These are phyloP conservation scores for Coemansia sp. DNA, from an alignment of 192 early-diverging fungal species.

Conservation along the genomic window DNA sequence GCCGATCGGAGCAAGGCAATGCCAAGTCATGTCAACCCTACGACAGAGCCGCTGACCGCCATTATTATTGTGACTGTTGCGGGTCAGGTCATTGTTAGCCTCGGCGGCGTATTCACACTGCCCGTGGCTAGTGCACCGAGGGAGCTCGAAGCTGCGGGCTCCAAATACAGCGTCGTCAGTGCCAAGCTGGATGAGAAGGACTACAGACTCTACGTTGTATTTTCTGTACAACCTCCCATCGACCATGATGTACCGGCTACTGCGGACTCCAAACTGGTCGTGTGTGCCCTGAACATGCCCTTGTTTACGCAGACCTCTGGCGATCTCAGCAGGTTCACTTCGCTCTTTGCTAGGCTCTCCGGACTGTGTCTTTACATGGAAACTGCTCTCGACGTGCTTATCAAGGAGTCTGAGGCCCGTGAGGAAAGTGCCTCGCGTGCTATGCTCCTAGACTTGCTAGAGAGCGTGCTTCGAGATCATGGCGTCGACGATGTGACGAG, in stretches of 20 bases:
- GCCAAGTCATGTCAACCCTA: slow-evolving; percentile 25
- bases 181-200: slow-evolving; percentile 20
- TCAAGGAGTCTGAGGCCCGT: slow-evolving; percentile 26
- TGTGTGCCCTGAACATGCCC: slow-evolving; percentile 24
- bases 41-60: slow-evolving; percentile 20
- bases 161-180: neutral
- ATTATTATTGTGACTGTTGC: slow-evolving; percentile 19
- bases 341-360: slow-evolving; percentile 33
- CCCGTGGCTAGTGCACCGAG: slow-evolving; percentile 16
- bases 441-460: slow-evolving; percentile 20
- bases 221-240: neutral
- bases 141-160: neutral
- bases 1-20: slow-evolving; percentile 31
- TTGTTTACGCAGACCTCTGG: slow-evolving; percentile 21
- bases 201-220: neutral
- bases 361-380: slow-evolving; percentile 36
- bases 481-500: slow-evolving; percentile 48
- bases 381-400: slow-evolving; percentile 15
- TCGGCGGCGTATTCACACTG: slow-evolving; percentile 44
- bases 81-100: slow-evolving; percentile 32
- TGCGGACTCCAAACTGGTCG: neutral
- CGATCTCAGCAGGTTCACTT: slow-evolving; percentile 22
- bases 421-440: slow-evolving; percentile 25
- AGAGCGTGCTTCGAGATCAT: slow-evolving; percentile 41
- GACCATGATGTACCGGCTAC: neutral